Evolutionary conservation across 371 early-diverging fungal species (phyloP).

Genomic region (Zychaea mexicana): DNA sequence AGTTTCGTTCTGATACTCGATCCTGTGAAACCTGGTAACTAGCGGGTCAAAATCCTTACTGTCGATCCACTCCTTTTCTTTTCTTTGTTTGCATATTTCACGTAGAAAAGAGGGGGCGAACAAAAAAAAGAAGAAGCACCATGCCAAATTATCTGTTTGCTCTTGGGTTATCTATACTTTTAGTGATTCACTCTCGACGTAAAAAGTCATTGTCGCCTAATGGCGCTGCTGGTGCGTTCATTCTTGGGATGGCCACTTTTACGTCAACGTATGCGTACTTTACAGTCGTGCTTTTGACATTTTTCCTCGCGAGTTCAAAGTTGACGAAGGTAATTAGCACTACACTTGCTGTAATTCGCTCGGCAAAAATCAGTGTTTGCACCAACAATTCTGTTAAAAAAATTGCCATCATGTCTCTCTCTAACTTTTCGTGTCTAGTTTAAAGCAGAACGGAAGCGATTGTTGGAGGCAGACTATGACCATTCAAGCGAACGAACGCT

Average conservation of each 20-base stretch:
- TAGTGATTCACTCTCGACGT: conserved; percentile 57
- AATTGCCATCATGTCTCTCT: too few species aligned
- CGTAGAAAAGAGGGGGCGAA: too few species aligned
- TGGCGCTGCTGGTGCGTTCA: conserved; percentile 76
- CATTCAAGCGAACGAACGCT: conserved; percentile 57
- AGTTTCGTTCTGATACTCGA: too few species aligned
- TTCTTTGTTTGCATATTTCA: not conserved
- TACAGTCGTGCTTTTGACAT: conserved; percentile 65
- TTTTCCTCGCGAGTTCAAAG: conserved; percentile 74
- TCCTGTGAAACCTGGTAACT: too few species aligned
- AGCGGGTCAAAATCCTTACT: too few species aligned
- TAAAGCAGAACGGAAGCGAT: conserved; percentile 67
- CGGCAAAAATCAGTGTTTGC: too few species aligned
- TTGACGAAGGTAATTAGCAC: conserved; percentile 86
- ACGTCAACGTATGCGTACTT: conserved; percentile 62
- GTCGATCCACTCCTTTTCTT: not conserved
- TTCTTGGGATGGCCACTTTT: conserved; percentile 77
- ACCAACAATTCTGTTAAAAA: too few species aligned
- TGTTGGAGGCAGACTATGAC: conserved; percentile 67
- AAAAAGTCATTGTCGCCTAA: conserved; percentile 73
- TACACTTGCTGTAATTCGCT: too few species aligned
- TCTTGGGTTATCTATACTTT: conserved; percentile 41
- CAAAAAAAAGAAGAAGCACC: not conserved
- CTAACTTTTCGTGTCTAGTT: conserved; percentile 35
- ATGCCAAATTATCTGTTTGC: conserved; percentile 42